phyloP scores from a whole-genome alignment of 331 rosid genomes.

The Quercus lobata region DNA sequence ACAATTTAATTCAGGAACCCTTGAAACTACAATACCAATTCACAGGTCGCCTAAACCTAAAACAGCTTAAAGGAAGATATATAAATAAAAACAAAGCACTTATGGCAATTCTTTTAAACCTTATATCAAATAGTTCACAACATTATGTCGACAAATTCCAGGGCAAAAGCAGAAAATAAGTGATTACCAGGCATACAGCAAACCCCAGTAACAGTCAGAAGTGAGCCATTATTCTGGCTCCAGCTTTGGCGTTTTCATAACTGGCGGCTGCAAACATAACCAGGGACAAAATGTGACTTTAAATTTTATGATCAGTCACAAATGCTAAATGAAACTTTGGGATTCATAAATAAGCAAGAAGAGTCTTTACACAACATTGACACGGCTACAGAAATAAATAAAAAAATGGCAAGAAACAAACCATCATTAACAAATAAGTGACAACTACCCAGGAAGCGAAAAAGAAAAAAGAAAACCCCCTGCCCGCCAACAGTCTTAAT shows the following conservation, averaged over 20 bases:
- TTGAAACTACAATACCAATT: background rate
- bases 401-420: background rate
- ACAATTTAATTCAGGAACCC: background rate
- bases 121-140: background rate
- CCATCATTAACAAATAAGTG: background rate
- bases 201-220: background rate
- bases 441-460: background rate
- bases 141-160: background rate
- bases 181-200: background rate
- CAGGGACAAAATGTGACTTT: background rate
- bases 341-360: background rate
- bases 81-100: background rate
- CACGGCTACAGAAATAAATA: background rate
- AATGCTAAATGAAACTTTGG: background rate
- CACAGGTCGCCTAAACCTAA: background rate
- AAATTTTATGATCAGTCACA: background rate
- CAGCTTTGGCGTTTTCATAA: background rate
- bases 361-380: background rate
- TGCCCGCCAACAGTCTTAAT: too few relatives aligned
- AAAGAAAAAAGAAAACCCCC: background rate
- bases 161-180: slow-evolving; percentile 1
- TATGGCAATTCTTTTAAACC: background rate
- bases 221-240: background rate
- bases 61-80: background rate
- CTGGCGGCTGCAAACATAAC: slow-evolving; percentile 1